Percentiles rank a stretch among this genome's conserved stretches.
Evolutionary conservation across 2,329 filamentous ascomycete genomes (phyloP).

Genomic region (Colletotrichum spinosum): DNA sequence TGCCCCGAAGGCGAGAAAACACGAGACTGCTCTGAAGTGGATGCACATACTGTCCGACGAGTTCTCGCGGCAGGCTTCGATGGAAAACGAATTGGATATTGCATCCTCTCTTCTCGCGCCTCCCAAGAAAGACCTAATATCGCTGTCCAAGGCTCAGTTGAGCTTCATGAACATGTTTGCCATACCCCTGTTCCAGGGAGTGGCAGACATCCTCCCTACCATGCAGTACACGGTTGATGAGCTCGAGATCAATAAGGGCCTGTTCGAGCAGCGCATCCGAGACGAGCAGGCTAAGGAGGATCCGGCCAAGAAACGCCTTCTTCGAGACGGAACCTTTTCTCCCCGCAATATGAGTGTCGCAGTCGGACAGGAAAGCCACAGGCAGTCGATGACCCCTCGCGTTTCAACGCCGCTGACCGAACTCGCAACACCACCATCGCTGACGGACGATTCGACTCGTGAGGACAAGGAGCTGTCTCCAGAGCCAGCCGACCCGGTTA

Average conservation of each 20-base stretch:
- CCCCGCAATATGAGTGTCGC: constrained; percentile 58
- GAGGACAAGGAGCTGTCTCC: constrained; percentile 43
- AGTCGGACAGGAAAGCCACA: constrained; percentile 35
- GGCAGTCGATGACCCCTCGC: constrained; percentile 27
- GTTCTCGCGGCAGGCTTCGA: constrained; percentile 90
- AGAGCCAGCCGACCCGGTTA: constrained; percentile 43
- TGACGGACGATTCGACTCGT: constrained; percentile 40
- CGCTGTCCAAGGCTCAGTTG: constrained; percentile 88
- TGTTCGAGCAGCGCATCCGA: constrained; percentile 77
- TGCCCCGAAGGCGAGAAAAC: constrained; percentile 77
- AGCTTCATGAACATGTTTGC: constrained; percentile 98
- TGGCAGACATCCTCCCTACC: constrained; percentile 85
- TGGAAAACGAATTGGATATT: constrained; percentile 90
- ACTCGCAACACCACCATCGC: constrained; percentile 30
- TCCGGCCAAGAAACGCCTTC: constrained; percentile 48
- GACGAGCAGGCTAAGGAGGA: constrained; percentile 69
- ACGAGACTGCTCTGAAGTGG: constrained; percentile 87
- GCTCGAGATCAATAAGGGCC: constrained; percentile 78
- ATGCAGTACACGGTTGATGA: constrained; percentile 89
- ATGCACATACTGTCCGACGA: constrained; percentile 95
- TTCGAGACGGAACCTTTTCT: constrained; percentile 57
- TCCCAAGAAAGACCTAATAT: constrained; percentile 84
- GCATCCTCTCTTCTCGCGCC: constrained; percentile 87
- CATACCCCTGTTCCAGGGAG: constrained; percentile 88
- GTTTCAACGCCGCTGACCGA: constrained; percentile 34